Evolutionary conservation across 352 stramenopile species (phyloP), one percentile per base, ranked within the genome.

Genomic region (Phytophthora podocarpi): DNA sequence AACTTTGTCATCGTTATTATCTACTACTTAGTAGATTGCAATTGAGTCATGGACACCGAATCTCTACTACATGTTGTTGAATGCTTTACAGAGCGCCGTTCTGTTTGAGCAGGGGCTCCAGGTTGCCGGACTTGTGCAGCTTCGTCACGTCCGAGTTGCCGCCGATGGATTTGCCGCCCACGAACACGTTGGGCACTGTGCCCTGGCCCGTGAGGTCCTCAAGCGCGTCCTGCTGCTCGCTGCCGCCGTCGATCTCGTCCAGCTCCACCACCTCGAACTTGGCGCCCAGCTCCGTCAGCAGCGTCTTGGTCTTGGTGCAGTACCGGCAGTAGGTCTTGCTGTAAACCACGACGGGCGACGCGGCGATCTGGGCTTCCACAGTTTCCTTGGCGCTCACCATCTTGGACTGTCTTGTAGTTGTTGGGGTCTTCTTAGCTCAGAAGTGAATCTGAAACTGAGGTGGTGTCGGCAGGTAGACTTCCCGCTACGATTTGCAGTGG

Each of bases 181-280:
- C 90, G 76, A 99, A 99, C 10, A 98, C 90, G 81, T 99, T 99
- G 9, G 97, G 97, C 50, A 99, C 97, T 20, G 95, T 98, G 59
- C 80, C 79, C 70, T 98, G 95, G 54, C 93, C 96, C 55, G 83
- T 90, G 64, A 89, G 82, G 18, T 70, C 41, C 60, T 87, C 46
- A 9, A 92, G 60, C n/a, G 83, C 78, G 59, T 81, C 71, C 65
- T 90, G 83, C 60, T 81, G 75, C 30, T 74, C 78, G 32, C 72
- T 75, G 56, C 83, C 80, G 51, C 72, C 65, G 30, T 37, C 16
- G 47, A 90, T 43, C 46, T 78, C 48, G 61, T 90, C 79, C 43
- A 92, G 66, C 69, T 92, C 83, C 15, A 92, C 68, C 28, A 89
- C 59, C 1, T 82, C 64, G 58, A 74, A 90, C 43, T 73, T 67